phyloP scores from a whole-genome alignment of 257 asterid genomes.

The Rubia yunnanensis region DNA sequence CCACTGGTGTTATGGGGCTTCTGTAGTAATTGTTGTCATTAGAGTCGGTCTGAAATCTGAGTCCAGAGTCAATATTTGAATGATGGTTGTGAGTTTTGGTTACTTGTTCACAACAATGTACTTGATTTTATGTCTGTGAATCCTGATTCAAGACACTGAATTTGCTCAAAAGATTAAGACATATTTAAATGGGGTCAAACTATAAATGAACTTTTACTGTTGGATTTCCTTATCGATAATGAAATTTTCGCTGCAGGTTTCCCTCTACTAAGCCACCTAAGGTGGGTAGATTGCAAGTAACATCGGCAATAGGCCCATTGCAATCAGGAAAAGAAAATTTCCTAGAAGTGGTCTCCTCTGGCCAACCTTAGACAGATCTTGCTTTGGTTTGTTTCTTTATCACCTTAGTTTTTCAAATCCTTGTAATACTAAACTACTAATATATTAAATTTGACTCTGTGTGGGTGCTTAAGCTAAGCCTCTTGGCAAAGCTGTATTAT shows the following conservation, averaged over 20 bases:
- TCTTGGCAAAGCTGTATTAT: slow-evolving; percentile 50
- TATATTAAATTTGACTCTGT: background rate
- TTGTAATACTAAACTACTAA: slow-evolving; percentile 1
- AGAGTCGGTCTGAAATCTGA: too few relatives aligned
- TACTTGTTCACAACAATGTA: too few relatives aligned
- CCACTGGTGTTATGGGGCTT: too few relatives aligned
- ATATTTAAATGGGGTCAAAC: background rate
- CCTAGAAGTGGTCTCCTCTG: slow-evolving; percentile 29
- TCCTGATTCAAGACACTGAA: too few relatives aligned
- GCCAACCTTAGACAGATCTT: slow-evolving; percentile 38
- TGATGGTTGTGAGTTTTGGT: too few relatives aligned
- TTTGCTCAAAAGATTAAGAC: background rate
- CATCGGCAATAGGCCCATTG: slow-evolving; percentile 69
- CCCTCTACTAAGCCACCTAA: slow-evolving; percentile 50
- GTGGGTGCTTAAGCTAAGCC: slow-evolving; percentile 27
- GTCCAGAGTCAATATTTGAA: too few relatives aligned
- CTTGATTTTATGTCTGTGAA: too few relatives aligned
- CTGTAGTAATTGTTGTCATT: too few relatives aligned
- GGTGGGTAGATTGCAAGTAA: slow-evolving; percentile 41
- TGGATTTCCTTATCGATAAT: background rate
- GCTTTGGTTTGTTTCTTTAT: slow-evolving; percentile 43
- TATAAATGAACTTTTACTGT: background rate
- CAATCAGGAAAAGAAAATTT: slow-evolving; percentile 37
- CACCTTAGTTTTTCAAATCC: slow-evolving; percentile 9
- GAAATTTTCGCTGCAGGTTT: slow-evolving; percentile 37